Conservation (phyloP, 2,329 filamentous ascomycete species). For the Arthroderma sp. region DNA sequence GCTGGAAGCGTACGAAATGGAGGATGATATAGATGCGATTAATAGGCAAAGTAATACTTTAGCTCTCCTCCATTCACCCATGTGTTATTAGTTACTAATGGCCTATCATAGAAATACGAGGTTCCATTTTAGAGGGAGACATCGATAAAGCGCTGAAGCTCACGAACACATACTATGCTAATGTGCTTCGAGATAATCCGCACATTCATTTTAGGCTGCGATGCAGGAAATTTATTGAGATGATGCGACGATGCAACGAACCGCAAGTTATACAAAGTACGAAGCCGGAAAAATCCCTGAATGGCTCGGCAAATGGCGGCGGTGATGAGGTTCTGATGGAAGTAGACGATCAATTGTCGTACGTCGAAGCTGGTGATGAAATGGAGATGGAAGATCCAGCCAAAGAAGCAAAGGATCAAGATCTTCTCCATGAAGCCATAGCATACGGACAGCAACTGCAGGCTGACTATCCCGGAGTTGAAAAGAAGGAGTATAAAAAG, state of each 20-base stretch:
- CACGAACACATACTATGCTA: slow-evolving; percentile 65
- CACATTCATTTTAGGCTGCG: slow-evolving; percentile 77
- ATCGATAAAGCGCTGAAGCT: slow-evolving; percentile 80
- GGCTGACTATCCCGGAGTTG: slow-evolving; percentile 61
- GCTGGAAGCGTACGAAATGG: slow-evolving; percentile 51
- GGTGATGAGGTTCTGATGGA: slow-evolving; percentile 32
- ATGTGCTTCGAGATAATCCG: slow-evolving; percentile 65
- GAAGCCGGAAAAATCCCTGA: slow-evolving; percentile 22
- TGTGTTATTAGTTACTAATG: slow-evolving; percentile 3
- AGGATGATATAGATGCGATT: slow-evolving; percentile 74
- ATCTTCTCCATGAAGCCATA: slow-evolving; percentile 57
- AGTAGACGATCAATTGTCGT: slow-evolving; percentile 38
- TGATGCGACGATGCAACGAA: slow-evolving; percentile 66
- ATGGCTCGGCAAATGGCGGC: background rate
- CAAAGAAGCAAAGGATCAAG: slow-evolving; percentile 25
- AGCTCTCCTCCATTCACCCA: background rate
- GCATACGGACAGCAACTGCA: slow-evolving; percentile 67
- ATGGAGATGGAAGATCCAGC: slow-evolving; percentile 44
- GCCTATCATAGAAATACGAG: slow-evolving; percentile 55
- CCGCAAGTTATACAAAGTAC: slow-evolving; percentile 38
- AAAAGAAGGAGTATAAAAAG: slow-evolving; percentile 55
- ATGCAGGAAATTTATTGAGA: slow-evolving; percentile 89
- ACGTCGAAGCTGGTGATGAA: slow-evolving; percentile 24
- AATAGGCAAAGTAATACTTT: slow-evolving; percentile 64
- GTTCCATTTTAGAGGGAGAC: slow-evolving; percentile 78